Evolutionary conservation across 129 eudicot genomes (phyloP).

Genomic region (Rutidosis leptorrhynchoides): DNA sequence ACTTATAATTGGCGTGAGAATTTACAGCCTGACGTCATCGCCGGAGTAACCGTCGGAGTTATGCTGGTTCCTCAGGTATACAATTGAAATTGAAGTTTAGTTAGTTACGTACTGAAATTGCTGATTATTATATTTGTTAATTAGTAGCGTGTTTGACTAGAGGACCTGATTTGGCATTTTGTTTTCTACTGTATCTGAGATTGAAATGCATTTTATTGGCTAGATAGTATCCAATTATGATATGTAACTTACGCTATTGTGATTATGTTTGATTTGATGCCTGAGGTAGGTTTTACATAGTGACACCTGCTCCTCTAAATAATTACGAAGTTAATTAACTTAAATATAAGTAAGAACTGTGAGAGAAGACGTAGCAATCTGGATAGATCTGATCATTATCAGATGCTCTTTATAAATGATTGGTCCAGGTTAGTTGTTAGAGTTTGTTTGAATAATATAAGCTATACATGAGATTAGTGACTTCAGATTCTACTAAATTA

Average conservation of each 20-base stretch:
- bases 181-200: slow-evolving; percentile 9
- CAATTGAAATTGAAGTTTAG: not conserved
- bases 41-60: slow-evolving; percentile 90
- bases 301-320: not conserved
- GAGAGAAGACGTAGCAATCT: too few relatives aligned
- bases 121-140: not conserved
- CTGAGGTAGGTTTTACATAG: not conserved
- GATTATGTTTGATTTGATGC: not conserved
- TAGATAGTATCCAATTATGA: slow-evolving; percentile 6
- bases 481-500: slow-evolving; percentile 19
- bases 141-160: slow-evolving; percentile 21
- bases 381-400: too few relatives aligned
- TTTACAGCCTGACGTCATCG: slow-evolving; percentile 79
- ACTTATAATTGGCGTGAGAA: slow-evolving; percentile 59
- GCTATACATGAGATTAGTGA: not conserved
- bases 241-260: not conserved
- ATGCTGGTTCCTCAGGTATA: slow-evolving; percentile 97
- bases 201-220: slow-evolving; percentile 19
- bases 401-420: too few relatives aligned
- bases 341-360: too few relatives aligned
- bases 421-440: too few relatives aligned
- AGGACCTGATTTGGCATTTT: slow-evolving; percentile 11
- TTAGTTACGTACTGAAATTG: not conserved
- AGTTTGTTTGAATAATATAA: not conserved
- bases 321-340: not conserved